These are phyloP conservation scores for Solanum chmielewskii DNA, from an alignment of 257 asterid species.

Conservation along the genomic window DNA sequence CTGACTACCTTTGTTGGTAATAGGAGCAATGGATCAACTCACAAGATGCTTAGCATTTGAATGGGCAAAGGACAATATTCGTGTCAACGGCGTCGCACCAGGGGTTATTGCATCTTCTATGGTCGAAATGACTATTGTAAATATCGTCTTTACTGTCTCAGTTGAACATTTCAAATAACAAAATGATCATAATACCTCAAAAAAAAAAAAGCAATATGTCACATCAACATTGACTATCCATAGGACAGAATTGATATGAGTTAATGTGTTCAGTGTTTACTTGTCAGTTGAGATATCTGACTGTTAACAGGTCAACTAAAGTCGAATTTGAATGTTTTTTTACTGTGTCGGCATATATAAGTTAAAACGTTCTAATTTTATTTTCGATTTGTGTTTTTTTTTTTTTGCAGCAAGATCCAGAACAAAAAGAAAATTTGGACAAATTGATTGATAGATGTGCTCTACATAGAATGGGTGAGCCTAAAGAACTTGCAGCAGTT, in stretches of 20 bases:
- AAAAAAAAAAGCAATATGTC: neutral
- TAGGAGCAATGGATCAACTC: slow-evolving; percentile 2
- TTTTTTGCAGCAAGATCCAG: neutral
- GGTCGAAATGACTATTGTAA: neutral
- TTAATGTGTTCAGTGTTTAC: neutral
- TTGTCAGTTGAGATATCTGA: neutral
- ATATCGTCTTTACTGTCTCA: neutral
- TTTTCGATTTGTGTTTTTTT: neutral
- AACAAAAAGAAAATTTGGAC: neutral
- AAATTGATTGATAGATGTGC: neutral
- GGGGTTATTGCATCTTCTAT: neutral
- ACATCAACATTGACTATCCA: neutral
- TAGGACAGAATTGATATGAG: neutral
- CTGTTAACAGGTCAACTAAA: neutral
- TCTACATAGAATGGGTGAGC: neutral
- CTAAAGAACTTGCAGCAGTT: neutral
- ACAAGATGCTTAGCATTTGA: neutral
- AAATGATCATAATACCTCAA: neutral
- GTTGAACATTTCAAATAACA: neutral
- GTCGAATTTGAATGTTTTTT: neutral
- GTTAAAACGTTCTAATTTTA: neutral
- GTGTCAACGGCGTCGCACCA: neutral
- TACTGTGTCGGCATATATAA: rapidly evolving
- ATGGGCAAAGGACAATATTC: neutral
- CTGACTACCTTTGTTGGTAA: neutral